Percentiles rank a stretch among this genome's conserved stretches.
Conservation (phyloP, 345 rosid genomes). For the Brassica carinata region DNA sequence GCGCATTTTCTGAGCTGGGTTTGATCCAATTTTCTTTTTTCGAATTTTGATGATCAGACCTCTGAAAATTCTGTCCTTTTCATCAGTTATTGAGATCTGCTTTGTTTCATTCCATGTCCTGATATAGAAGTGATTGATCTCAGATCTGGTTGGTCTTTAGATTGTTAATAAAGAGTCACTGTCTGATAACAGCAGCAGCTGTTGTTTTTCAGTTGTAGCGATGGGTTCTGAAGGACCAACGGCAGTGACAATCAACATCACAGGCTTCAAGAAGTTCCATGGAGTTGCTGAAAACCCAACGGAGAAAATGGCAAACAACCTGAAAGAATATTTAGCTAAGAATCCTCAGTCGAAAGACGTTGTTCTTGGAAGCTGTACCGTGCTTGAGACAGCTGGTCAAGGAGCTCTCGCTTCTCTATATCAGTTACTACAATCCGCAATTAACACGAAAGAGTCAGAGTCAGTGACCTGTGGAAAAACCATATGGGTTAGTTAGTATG, state of each 20-base stretch:
- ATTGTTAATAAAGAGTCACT: slow-evolving; percentile 24
- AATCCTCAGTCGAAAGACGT: slow-evolving; percentile 71
- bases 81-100: background rate
- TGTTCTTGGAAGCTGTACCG: slow-evolving; percentile 69
- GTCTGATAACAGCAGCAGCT: slow-evolving; percentile 2
- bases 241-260: slow-evolving; percentile 72
- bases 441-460: slow-evolving; percentile 50
- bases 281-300: slow-evolving; percentile 98
- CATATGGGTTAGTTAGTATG: slow-evolving; percentile 81
- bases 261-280: slow-evolving; percentile 97
- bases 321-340: slow-evolving; percentile 71
- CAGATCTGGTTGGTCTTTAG: slow-evolving; percentile 21
- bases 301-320: slow-evolving; percentile 67
- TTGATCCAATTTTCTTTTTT: slow-evolving; percentile 7
- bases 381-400: slow-evolving; percentile 93
- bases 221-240: slow-evolving; percentile 99
- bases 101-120: background rate
- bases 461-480: slow-evolving; percentile 50
- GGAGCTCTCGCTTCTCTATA: slow-evolving; percentile 65
- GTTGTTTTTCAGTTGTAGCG: slow-evolving; percentile 26
- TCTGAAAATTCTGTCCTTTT: background rate
- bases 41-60: background rate
- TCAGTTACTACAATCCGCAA: slow-evolving; percentile 63
- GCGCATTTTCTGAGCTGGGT: slow-evolving; percentile 12
- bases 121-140: slow-evolving; percentile 6